phyloP scores from a whole-genome alignment of 331 rosid species.

The Malus hybrid region DNA sequence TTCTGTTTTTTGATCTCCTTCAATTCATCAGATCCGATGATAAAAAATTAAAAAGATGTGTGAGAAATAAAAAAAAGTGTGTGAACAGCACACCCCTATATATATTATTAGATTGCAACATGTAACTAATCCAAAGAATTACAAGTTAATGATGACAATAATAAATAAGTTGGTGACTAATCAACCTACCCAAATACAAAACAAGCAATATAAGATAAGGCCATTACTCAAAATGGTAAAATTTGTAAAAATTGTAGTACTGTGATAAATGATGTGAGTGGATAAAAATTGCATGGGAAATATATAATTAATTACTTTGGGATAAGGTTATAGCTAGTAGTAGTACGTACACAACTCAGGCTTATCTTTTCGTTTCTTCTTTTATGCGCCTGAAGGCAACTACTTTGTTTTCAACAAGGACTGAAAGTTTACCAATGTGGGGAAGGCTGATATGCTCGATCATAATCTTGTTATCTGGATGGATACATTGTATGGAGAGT shows the following conservation, averaged over 20 bases:
- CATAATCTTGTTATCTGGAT: too few relatives aligned
- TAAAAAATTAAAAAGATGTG: rapidly evolving
- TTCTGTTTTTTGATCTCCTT: rapidly evolving
- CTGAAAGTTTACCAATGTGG: too few relatives aligned
- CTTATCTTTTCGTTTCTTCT: too few relatives aligned
- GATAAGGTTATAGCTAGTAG: too few relatives aligned
- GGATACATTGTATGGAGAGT: too few relatives aligned
- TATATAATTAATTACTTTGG: not conserved
- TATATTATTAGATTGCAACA: not conserved
- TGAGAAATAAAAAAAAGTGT: too few relatives aligned
- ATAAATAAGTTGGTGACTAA: not conserved
- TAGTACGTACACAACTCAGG: too few relatives aligned
- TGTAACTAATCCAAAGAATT: not conserved
- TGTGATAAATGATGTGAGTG: not conserved
- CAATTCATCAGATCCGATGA: too few relatives aligned
- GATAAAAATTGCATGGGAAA: not conserved
- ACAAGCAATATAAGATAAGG: not conserved
- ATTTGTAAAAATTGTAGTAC: not conserved
- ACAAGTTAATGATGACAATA: not conserved
- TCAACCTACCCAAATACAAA: not conserved
- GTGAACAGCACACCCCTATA: too few relatives aligned
- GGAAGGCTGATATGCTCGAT: too few relatives aligned
- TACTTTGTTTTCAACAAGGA: too few relatives aligned
- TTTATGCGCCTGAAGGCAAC: too few relatives aligned
- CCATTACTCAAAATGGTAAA: not conserved